Conservation (phyloP, 1,284 basidiomycete genomes). For the Leccinum huronense region DNA sequence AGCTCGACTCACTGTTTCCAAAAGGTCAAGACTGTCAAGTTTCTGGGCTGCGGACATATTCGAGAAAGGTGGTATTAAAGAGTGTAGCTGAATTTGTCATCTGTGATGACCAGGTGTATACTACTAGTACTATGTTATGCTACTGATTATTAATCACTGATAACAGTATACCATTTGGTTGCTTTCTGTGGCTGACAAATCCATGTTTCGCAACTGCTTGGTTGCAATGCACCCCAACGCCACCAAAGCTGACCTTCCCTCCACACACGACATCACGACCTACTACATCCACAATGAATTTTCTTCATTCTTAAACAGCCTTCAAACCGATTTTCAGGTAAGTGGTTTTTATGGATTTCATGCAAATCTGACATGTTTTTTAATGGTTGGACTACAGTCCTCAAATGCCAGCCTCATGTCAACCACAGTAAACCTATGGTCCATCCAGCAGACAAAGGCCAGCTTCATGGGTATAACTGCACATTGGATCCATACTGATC, state of each 20-base stretch:
- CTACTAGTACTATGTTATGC: background rate
- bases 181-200: background rate
- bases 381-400: background rate
- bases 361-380: background rate
- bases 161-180: background rate
- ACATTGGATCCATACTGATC: background rate
- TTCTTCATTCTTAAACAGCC: background rate
- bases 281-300: background rate
- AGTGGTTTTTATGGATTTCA: background rate
- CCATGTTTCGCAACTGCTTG: background rate
- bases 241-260: background rate
- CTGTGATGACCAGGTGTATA: background rate
- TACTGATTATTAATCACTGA: background rate
- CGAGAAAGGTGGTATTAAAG: background rate
- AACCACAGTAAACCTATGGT: background rate
- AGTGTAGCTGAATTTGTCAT: background rate
- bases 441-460: background rate
- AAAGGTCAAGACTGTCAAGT: background rate
- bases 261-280: background rate
- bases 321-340: background rate
- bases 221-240: background rate
- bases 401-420: background rate
- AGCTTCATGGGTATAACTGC: background rate
- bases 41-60: background rate
- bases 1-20: background rate